Percentiles rank a stretch among this genome's conserved stretches.
phyloP scores from a whole-genome alignment of 2,329 filamentous ascomycete genomes.

The Claviceps arundinis region DNA sequence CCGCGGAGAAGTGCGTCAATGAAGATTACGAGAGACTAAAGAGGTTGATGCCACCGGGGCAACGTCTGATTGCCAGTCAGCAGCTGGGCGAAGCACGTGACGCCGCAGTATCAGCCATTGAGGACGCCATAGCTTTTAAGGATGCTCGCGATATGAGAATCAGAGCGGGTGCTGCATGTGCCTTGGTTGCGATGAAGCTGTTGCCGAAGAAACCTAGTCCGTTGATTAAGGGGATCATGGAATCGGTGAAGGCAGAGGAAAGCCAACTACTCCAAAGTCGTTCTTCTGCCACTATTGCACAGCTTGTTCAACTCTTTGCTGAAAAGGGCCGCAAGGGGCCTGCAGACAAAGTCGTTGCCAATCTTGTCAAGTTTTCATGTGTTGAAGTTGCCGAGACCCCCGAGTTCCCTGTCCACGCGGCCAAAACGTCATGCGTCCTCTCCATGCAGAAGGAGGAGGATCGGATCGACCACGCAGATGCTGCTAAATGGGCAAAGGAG shows the following conservation, averaged over 20 bases:
- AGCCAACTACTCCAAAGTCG: constrained; percentile 78
- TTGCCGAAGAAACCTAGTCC: constrained; percentile 87
- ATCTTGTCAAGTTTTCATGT: constrained; percentile 93
- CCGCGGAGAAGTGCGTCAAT: constrained; percentile 76
- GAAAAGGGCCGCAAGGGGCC: constrained; percentile 66
- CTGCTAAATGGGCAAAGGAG: constrained; percentile 78
- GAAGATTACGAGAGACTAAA: constrained; percentile 81
- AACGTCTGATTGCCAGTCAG: constrained; percentile 71
- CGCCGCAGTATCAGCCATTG: constrained; percentile 57
- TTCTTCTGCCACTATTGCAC: constrained; percentile 72
- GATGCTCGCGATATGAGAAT: constrained; percentile 74
- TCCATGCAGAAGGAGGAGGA: constrained; percentile 97
- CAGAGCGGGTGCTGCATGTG: constrained; percentile 73
- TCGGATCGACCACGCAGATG: constrained; percentile 80
- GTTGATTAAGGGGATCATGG: constrained; percentile 95
- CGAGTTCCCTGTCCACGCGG: constrained; percentile 75
- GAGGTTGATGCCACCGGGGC: constrained; percentile 76
- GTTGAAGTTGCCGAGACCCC: constrained; percentile 96
- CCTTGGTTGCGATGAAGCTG: constrained; percentile 72
- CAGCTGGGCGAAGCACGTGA: constrained; percentile 66
- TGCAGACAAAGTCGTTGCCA: constrained; percentile 90
- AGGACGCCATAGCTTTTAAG: constrained; percentile 68
- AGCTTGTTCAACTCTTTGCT: constrained; percentile 76
- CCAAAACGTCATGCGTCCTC: constrained; percentile 66
- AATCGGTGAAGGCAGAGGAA: constrained; percentile 91